These are phyloP conservation scores for Neurospora sp. DNA, from an alignment of 495 filamentous ascomycete genomes.

Conservation along the genomic window DNA sequence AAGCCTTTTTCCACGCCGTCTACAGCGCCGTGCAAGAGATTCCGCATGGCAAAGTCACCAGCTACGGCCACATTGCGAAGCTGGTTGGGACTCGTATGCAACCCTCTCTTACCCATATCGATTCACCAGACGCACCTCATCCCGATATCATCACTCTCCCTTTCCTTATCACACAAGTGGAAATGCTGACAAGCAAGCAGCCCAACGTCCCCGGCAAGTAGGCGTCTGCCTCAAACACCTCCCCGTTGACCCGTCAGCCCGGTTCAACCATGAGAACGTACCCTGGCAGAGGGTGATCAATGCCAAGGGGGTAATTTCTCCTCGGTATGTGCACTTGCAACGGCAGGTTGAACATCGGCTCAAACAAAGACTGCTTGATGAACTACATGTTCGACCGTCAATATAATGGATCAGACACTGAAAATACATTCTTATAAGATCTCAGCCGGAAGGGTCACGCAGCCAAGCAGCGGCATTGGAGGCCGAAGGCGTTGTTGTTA, in stretches of 20 bases:
- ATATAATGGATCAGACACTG: neutral
- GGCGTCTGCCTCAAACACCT: slow-evolving; percentile 83
- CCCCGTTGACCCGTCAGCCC: slow-evolving; percentile 34
- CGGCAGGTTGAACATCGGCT: neutral
- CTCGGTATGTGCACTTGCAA: slow-evolving; percentile 42
- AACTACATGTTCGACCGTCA: neutral
- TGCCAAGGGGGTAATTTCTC: slow-evolving; percentile 73
- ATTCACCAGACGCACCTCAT: neutral
- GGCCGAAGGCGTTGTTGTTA: slow-evolving; percentile 60
- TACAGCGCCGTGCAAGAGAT: slow-evolving; percentile 79
- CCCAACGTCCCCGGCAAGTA: slow-evolving; percentile 68
- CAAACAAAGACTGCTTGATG: neutral
- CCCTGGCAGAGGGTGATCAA: slow-evolving; percentile 95
- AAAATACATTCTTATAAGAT: slow-evolving; percentile 29
- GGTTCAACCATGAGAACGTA: slow-evolving; percentile 65
- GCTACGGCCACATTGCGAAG: slow-evolving; percentile 78
- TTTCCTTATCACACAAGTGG: neutral
- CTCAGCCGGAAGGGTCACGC: slow-evolving; percentile 51
- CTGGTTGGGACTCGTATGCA: slow-evolving; percentile 71
- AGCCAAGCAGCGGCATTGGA: slow-evolving; percentile 60
- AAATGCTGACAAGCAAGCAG: slow-evolving; percentile 24
- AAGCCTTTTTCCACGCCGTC: slow-evolving; percentile 73
- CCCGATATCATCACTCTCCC: neutral
- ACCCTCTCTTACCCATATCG: neutral
- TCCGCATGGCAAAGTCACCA: slow-evolving; percentile 71